Evolutionary conservation across 768 basidiomycete species (phyloP), one percentile per base, ranked within the genome.

Genomic region (Tylopilus intermedius): DNA sequence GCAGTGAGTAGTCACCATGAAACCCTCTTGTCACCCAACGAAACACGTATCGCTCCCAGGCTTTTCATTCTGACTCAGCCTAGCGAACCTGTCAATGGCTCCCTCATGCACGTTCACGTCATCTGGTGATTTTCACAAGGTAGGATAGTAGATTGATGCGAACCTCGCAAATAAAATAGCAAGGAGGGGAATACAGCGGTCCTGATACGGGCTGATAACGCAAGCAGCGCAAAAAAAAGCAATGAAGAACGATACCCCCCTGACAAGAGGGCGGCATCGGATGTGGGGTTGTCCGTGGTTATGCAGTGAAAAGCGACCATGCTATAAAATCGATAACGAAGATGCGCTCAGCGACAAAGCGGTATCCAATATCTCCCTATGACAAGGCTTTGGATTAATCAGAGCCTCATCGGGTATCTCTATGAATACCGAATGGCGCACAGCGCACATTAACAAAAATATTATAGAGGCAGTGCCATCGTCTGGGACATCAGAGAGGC

Each of bases 401-500:
- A 67, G 55, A 56, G 39, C 55, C 61, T 53, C 39, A 33, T 14
- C 55, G 57, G 66, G 46, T 38, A 32, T 29, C 45, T 47, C 37
- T 51, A 45, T 66, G 52, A 51, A 56, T 45, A 53, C 65, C 69
- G 61, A 56, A 2, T 47, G n/a, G 54, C 49, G 59, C 32, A 59
- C 58, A 56, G 54, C 54, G 49, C 58, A 53, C 43, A 56, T 47
- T 57, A 46, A 49, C 48, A 45, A 51, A 51, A 51, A 51, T 30
- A 30, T 49, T 72, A 82, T 73, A 78, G 74, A 63, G 78, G 76
- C 61, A 83, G 68, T 55, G 78, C 65, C 73, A 83, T 76, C 58
- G 75, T 79, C 55, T 79, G 77, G 45, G 80, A 66, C 60, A 82
- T 82, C 59, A 84, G 59, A 43, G 80, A 73, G 46, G 77, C 71